Evolutionary conservation across 2,329 filamentous ascomycete species (phyloP).

Genomic region (Didymella segeticola): DNA sequence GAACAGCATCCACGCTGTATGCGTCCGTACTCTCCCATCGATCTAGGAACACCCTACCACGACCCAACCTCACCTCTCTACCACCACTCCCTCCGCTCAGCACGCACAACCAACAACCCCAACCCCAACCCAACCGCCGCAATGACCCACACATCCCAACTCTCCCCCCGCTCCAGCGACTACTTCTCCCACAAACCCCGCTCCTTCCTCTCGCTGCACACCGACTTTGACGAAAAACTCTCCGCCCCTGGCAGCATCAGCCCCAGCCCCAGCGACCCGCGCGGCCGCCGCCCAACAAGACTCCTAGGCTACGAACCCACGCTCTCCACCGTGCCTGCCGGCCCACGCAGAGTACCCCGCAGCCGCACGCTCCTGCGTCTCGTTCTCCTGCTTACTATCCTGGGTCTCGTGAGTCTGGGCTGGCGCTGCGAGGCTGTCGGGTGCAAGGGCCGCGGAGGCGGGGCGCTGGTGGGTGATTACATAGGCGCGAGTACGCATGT

Average conservation of each 20-base stretch:
- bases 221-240: not conserved
- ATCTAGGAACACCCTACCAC: constrained; percentile 6
- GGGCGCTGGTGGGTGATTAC: not conserved
- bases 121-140: not conserved
- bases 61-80: constrained; percentile 6
- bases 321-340: not conserved
- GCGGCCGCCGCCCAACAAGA: not conserved
- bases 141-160: constrained; percentile 8
- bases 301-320: not conserved
- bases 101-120: not conserved
- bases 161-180: not conserved
- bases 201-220: constrained; percentile 1
- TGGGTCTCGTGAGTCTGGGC: not conserved
- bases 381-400: not conserved
- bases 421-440: constrained; percentile 12
- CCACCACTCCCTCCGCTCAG: not conserved
- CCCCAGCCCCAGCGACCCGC: not conserved
- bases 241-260: not conserved
- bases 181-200: constrained; percentile 10
- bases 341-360: not conserved
- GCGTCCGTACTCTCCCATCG: not conserved
- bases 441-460: not conserved
- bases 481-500: not conserved
- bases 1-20: not conserved
- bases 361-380: not conserved